These are phyloP conservation scores for Gamarada debralockiae DNA, from an alignment of 495 filamentous ascomycete species.

Conservation along the genomic window DNA sequence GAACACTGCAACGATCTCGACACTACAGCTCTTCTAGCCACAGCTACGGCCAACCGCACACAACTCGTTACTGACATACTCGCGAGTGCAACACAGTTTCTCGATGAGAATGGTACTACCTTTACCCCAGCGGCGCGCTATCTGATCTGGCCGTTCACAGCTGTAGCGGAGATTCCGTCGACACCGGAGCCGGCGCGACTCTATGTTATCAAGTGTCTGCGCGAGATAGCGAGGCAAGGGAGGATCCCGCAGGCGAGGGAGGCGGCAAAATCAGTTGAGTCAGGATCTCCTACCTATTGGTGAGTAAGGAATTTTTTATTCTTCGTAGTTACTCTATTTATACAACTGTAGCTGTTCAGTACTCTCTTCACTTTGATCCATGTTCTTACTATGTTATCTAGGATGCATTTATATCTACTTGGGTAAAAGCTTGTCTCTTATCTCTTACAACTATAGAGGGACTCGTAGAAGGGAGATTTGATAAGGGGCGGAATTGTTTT, in stretches of 20 bases:
- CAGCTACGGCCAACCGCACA: conserved; percentile 4
- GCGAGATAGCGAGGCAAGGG: conserved; percentile 7
- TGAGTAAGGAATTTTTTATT: neutral
- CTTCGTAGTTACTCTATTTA: conserved; percentile 1
- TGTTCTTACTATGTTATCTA: conserved; percentile 4
- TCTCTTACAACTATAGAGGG: conserved; percentile 1
- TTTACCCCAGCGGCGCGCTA: neutral
- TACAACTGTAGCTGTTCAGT: neutral
- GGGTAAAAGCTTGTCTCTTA: conserved; percentile 3
- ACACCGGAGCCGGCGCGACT: conserved; percentile 1
- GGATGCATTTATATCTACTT: conserved; percentile 7
- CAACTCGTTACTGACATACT: conserved; percentile 1
- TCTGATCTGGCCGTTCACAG: conserved; percentile 6
- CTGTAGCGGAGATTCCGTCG: neutral
- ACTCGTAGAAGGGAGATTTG: too few species aligned
- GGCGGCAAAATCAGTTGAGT: conserved; percentile 1
- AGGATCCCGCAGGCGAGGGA: conserved; percentile 1
- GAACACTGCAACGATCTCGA: conserved; percentile 1
- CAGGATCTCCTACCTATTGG: conserved; percentile 3
- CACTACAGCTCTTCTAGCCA: conserved; percentile 4
- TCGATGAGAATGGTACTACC: neutral
- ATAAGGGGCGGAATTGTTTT: too few species aligned
- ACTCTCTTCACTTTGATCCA: neutral
- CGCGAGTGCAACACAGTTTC: conserved; percentile 1
- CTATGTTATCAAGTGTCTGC: conserved; percentile 4